Base-by-base conservation (phyloP, 306 rosid genomes). In the Fragaria nilgerrensis region DNA sequence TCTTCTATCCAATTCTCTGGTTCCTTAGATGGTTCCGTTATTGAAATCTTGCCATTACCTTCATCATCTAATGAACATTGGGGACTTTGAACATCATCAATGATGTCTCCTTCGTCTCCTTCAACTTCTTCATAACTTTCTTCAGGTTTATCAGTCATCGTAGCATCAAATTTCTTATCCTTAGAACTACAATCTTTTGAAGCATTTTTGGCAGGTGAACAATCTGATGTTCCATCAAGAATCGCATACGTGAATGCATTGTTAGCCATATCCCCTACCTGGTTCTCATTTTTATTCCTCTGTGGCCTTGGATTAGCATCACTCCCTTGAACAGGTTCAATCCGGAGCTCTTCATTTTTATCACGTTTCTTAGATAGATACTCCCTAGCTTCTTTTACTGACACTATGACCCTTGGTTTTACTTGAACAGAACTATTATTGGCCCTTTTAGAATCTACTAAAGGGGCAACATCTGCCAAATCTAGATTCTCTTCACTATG, bases 361-460 rank as follows among this genome's bases (percentile, higher is more conserved):
- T 73, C 81, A 77, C 53, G 76, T 81, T 82, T 92, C 75, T 64
- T 84, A 2, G 83, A 87, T 64, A 95, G 95, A 83, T 88, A 95
- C 71, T 91, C 91, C 82, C 89, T 84, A 43, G 98, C 98, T 88
- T 95, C 98, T 81, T 84, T 89, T 84, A 95, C 92, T 43, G 97
- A 88, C 72, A 83, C 80, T 77, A 95, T 92, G 85, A 95, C 76
- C 81, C 88, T 83, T 19, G 88, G 92, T 82, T 84, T 89, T 73
- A 44, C 83, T 79, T 76, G 75, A 59, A 34, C 37, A 32, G 81
- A 78, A 81, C 75, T 79, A 74, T 68, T 82, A 43, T 80, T 74
- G 69, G 81, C 50, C 72, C 76, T 58, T 16, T 64, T 22, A 3
- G 90, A 80, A 74, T 89, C 86, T 74, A 77, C 81, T 78, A 66